Base-by-base conservation (phyloP, 768 basidiomycete genomes). In the Boletus sensibilis region DNA sequence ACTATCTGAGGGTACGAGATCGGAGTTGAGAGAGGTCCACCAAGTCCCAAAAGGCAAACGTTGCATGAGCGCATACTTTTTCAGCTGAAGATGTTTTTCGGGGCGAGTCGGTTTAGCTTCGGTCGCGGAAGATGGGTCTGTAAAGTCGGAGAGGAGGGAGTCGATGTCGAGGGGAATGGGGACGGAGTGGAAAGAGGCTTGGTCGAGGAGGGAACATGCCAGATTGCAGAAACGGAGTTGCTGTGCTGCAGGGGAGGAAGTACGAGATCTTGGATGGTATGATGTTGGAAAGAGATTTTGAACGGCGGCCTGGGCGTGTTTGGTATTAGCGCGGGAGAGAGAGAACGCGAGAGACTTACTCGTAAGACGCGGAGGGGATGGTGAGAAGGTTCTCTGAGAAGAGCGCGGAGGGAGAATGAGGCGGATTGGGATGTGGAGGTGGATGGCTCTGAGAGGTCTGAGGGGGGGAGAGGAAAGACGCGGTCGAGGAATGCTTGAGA, bases 401-500 rank as follows among this genome's bases (percentile, higher is more conserved):
- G 75, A 1, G 79, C 66, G 23, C 87, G 83, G 41, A 90, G 74
- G 5, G 84, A 84, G 59, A 75, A 74, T 0, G 74, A 62, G 52
- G 60, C 63, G 3, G 72, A 60, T 43, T 69, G 64, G 10, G 71
- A 62, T 33, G 71, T 70, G 43, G 75, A 76, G 11, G 79, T 75
- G 18, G 76, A 72, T 1, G 80, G 74, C n/a, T 74, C 68, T 38
- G 74, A 68, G 41, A 74, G 71, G 60, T 75, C 69, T 8, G 62
- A 59, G 51, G 75, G 67, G 21, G 76, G 75, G 23, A 85, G 74
- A 37, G 85, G 82, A 66, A 88, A 87, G 59, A 89, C 86, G 62
- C 90, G 86, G 77, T 92, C 90, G 11, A 93, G 83, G 5, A 93
- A 76, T 45, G 85, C 88, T 61, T 90, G 89, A 0, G 79, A 79